Conservation (phyloP, 805 yeast genomes). For the Komagataella ulmi region DNA sequence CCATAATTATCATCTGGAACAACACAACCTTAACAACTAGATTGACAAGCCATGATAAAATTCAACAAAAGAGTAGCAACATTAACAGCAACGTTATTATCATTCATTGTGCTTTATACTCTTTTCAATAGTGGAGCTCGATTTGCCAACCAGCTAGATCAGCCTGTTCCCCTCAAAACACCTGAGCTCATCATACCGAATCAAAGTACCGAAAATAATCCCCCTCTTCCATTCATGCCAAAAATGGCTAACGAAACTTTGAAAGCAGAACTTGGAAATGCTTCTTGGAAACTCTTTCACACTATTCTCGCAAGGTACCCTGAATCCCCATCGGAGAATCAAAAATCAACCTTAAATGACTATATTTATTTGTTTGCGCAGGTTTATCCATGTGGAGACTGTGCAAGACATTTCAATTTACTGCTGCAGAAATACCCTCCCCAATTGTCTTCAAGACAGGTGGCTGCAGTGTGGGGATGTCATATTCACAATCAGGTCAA, state of each 20-base stretch:
- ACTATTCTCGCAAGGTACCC: slow-evolving; percentile 90
- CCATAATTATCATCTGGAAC: background rate
- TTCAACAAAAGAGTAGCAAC: background rate
- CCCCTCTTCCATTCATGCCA: slow-evolving; percentile 62
- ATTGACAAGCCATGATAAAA: background rate
- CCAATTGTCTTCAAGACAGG: slow-evolving; percentile 59
- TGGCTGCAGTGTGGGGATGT: slow-evolving; percentile 95
- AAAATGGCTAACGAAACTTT: slow-evolving; percentile 69
- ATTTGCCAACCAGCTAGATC: background rate
- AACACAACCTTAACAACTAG: background rate
- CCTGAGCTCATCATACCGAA: background rate
- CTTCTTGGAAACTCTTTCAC: slow-evolving; percentile 88
- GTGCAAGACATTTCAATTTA: slow-evolving; percentile 81
- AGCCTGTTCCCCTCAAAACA: background rate
- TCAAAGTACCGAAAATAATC: background rate
- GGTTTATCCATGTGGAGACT: slow-evolving; percentile 95
- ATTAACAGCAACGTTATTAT: background rate
- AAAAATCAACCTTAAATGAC: slow-evolving; percentile 45
- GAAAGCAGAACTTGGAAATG: slow-evolving; percentile 71
- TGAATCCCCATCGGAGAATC: slow-evolving; percentile 54
- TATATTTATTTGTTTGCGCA: slow-evolving; percentile 72
- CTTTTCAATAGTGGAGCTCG: background rate
- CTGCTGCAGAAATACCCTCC: slow-evolving; percentile 69
- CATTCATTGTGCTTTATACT: background rate
- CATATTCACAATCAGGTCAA: slow-evolving; percentile 83